Evolutionary conservation across 2,329 filamentous ascomycete genomes (phyloP).

Genomic region (Paecilomyces fulvus): DNA sequence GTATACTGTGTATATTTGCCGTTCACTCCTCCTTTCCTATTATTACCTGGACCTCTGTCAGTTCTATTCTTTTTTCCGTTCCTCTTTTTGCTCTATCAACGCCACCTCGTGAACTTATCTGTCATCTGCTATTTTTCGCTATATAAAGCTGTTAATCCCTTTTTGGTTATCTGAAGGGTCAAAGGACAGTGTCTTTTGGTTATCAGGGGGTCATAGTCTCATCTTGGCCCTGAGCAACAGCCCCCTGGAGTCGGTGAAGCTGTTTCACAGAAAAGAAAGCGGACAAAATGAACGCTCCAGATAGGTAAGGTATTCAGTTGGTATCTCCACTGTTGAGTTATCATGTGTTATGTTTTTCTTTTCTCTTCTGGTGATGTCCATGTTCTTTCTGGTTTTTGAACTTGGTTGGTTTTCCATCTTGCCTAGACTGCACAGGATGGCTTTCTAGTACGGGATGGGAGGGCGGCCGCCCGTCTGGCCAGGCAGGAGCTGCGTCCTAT

Average conservation of each 20-base stretch:
- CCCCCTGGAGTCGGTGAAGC: background rate
- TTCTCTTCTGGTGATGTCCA: background rate
- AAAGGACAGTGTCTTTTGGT: background rate
- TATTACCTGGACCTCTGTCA: background rate
- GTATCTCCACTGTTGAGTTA: background rate
- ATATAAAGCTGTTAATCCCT: background rate
- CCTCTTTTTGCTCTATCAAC: background rate
- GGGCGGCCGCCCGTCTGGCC: background rate
- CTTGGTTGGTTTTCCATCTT: background rate
- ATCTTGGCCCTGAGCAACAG: background rate
- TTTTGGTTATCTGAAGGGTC: background rate
- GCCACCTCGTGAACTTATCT: background rate
- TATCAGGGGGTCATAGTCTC: background rate
- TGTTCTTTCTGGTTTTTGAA: background rate
- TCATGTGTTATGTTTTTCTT: background rate
- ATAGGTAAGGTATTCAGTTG: conserved; percentile 3
- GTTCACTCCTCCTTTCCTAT: background rate
- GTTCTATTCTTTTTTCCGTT: background rate
- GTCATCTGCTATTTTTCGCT: background rate
- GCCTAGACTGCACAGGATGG: background rate
- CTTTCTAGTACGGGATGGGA: background rate
- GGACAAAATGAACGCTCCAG: conserved; percentile 9
- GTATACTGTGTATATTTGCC: background rate
- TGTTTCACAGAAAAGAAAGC: background rate
- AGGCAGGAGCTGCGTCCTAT: background rate